Percentiles rank a stretch among this genome's conserved stretches.
These are phyloP conservation scores for Blattamonas nauphoetae DNA, from an alignment of 78 protist genomes.

Conservation along the genomic window DNA sequence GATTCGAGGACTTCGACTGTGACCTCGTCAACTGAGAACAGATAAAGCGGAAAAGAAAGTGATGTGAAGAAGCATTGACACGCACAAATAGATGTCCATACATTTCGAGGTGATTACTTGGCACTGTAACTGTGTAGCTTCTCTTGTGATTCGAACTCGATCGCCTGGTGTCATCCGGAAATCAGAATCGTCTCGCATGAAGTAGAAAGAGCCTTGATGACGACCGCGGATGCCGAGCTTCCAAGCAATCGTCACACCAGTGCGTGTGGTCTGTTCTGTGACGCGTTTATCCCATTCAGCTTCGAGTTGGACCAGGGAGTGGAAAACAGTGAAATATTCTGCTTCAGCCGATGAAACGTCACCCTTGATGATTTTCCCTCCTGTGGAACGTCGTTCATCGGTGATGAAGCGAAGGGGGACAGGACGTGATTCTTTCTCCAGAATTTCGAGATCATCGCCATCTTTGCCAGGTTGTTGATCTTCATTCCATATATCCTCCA, in stretches of 20 bases:
- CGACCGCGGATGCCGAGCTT: constrained; percentile 64
- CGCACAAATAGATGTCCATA: neutral
- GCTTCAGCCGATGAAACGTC: too few relatives aligned
- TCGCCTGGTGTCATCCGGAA: neutral
- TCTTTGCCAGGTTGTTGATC: neutral
- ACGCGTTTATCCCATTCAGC: constrained; percentile 66
- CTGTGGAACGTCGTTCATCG: constrained; percentile 68
- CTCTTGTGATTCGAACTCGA: neutral
- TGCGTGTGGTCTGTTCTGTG: constrained; percentile 56
- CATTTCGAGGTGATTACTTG: too few relatives aligned
- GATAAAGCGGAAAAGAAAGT: neutral
- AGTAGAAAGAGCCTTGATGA: constrained; percentile 62
- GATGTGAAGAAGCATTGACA: neutral
- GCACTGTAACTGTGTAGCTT: too few relatives aligned
- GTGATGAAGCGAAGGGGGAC: constrained; percentile 58
- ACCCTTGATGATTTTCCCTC: too few relatives aligned
- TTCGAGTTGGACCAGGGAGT: constrained; percentile 80
- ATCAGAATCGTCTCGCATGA: constrained; percentile 44
- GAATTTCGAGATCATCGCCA: neutral
- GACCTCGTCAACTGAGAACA: constrained; percentile 48
- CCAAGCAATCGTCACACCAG: constrained; percentile 69
- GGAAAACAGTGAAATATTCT: constrained; percentile 72
- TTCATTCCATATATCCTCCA: neutral
- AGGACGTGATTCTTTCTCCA: constrained; percentile 34
- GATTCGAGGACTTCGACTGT: constrained; percentile 57